A percentile compares a stretch with the other conserved stretches of the same genome.
Conservation (phyloP, 2,329 filamentous ascomycete genomes). For the Apiospora saccharicola region DNA sequence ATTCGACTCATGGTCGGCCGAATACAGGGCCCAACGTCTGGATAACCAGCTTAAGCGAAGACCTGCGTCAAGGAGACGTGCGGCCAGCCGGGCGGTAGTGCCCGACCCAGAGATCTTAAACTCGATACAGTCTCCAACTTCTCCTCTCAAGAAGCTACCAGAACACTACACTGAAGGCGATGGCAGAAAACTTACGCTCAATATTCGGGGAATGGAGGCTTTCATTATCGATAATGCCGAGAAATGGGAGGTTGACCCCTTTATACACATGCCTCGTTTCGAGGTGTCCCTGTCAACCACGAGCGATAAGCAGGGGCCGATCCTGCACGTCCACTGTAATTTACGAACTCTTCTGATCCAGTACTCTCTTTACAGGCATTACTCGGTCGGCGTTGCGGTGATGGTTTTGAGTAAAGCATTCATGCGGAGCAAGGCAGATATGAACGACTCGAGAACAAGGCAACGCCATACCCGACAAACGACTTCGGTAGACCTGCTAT, state of each 20-base stretch:
- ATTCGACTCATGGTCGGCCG: conserved; percentile 84
- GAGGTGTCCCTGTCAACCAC: conserved; percentile 86
- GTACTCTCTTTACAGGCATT: conserved; percentile 94
- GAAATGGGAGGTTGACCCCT: conserved; percentile 84
- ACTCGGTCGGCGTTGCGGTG: conserved; percentile 82
- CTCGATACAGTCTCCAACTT: conserved; percentile 57
- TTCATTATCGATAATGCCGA: conserved; percentile 90
- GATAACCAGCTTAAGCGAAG: conserved; percentile 66
- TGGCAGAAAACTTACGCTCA: conserved; percentile 81
- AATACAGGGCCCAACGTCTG: conserved; percentile 84
- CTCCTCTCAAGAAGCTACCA: conserved; percentile 60
- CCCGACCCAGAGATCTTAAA: conserved; percentile 71
- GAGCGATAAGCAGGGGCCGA: conserved; percentile 85
- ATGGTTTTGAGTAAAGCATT: conserved; percentile 79
- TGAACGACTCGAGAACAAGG: conserved; percentile 42
- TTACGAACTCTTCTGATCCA: conserved; percentile 81
- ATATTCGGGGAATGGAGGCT: conserved; percentile 84
- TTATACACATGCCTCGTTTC: conserved; percentile 84
- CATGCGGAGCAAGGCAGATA: conserved; percentile 57
- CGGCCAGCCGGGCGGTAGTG: conserved; percentile 74
- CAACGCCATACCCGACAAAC: conserved; percentile 37
- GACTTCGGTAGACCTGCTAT: conserved; percentile 43
- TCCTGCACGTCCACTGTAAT: conserved; percentile 86
- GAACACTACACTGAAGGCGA: conserved; percentile 65
- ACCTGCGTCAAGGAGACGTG: conserved; percentile 69